phyloP scores from a whole-genome alignment of 257 asterid genomes.

The Pogostemon cablin region DNA sequence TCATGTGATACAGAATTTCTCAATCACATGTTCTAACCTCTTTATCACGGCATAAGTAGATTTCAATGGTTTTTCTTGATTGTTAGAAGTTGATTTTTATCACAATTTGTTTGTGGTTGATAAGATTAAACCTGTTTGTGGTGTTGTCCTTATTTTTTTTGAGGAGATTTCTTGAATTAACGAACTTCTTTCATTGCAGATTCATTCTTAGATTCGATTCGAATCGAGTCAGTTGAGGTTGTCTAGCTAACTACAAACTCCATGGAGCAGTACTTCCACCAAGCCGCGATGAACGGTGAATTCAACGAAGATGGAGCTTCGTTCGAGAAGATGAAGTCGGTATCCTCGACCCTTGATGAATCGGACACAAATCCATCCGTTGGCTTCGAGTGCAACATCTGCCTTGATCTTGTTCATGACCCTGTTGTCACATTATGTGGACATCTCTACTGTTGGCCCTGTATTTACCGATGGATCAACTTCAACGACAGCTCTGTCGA shows the following conservation, averaged over 20 bases:
- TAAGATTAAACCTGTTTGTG: too few relatives aligned
- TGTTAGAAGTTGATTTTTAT: too few relatives aligned
- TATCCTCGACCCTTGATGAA: conserved; percentile 32
- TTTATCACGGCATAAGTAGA: too few relatives aligned
- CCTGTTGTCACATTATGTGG: conserved; percentile 86
- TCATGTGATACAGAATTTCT: too few relatives aligned
- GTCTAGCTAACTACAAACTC: not conserved
- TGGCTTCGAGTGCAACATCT: conserved; percentile 78
- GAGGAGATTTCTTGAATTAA: too few relatives aligned
- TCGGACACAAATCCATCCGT: conserved; percentile 43
- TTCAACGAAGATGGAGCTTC: conserved; percentile 30
- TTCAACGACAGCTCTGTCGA: conserved; percentile 37
- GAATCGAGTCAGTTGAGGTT: not conserved
- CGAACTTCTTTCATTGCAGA: not conserved
- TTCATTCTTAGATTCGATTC: not conserved
- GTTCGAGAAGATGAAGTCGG: conserved; percentile 39
- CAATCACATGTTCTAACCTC: too few relatives aligned
- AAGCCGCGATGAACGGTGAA: conserved; percentile 26
- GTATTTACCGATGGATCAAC: conserved; percentile 77
- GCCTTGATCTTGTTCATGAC: conserved; percentile 67
- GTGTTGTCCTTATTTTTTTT: too few relatives aligned
- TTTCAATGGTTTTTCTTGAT: too few relatives aligned
- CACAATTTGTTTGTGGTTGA: too few relatives aligned
- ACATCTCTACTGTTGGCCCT: conserved; percentile 93
- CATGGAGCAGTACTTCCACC: conserved; percentile 48